Conservation (phyloP, 495 filamentous ascomycete species). For the Hyaloscypha bicolor region DNA sequence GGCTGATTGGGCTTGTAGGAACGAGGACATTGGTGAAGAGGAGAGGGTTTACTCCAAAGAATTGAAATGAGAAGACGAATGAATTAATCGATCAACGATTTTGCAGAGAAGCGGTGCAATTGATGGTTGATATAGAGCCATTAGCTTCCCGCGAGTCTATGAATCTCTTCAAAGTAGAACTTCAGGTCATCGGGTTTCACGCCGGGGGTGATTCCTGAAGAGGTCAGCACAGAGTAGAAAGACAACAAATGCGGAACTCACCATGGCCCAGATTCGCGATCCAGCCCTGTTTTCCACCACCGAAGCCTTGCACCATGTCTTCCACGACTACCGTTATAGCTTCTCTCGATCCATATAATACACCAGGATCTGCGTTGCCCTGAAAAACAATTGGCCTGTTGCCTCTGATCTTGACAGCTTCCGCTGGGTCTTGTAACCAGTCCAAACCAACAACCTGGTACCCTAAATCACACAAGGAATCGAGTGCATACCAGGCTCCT, state of each 20-base stretch:
- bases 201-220: constrained; percentile 81
- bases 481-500: constrained; percentile 95
- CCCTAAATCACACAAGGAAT: constrained; percentile 81
- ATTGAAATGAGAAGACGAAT: constrained; percentile 13
- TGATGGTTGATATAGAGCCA: neutral
- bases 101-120: neutral
- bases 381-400: constrained; percentile 76
- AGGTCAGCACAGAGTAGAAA: constrained; percentile 16
- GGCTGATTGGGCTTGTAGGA: constrained; percentile 49
- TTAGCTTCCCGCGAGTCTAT: constrained; percentile 57
- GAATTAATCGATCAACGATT: neutral
- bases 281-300: constrained; percentile 84
- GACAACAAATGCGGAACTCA: constrained; percentile 39
- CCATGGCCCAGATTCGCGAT: constrained; percentile 90
- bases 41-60: constrained; percentile 47
- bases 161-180: constrained; percentile 93
- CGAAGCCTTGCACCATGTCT: constrained; percentile 85
- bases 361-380: constrained; percentile 93
- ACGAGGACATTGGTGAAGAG: constrained; percentile 74
- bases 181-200: constrained; percentile 90
- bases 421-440: constrained; percentile 88
- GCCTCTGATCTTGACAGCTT: constrained; percentile 76
- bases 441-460: constrained; percentile 95
- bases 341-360: constrained; percentile 80
- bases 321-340: constrained; percentile 80